Evolutionary conservation across 805 yeast genomes (phyloP), one percentile per base, ranked within the genome.

Genomic region (Saccharomycopsis amapae): DNA sequence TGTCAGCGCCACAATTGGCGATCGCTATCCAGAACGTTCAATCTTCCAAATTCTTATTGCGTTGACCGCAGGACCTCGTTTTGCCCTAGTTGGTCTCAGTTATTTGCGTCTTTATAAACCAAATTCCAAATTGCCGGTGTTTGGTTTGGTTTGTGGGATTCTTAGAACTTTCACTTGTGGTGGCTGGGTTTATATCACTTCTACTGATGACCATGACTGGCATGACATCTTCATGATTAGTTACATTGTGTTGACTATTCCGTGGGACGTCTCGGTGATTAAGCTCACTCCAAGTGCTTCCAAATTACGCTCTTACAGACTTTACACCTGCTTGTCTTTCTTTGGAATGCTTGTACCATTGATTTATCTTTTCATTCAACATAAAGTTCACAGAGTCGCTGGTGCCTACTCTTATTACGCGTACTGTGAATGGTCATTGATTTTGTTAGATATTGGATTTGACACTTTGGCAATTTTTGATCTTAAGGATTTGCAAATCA

Each of bases 361-460:
- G 62, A 69, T 93, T 32, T 89, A 88, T 63, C 80, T 85, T 70
- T 93, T 85, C 61, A 81, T 93, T 44, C 95, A 87, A 62, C 98
- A 93, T 66, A 89, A 89, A 62, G 94, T 93, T 20, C 83, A 87
- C 56, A 78, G 72, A 41, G 66, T 79, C 38, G 75, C 96, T 0
- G 98, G 98, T n/a, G 96, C 98, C 2, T 93, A 93, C 61, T 89
- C 97, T 0, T 74, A 79, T 38, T 93, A 93, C 62, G 96, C 98
- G 0, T 88, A 87, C 62, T 81, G 87, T 56, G 98, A 93, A 66
- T 93, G 98, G 98, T 66, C 84, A 1, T 69, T 93, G 58, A 85
- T 93, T 45, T 57, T 88, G 24, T 71, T 88, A 44, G 98, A 93
- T 59, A 70, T 93, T 23, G 79, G 76, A 4, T 93, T 88, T 62